These are phyloP conservation scores for Nakazawaea laoshanensis DNA, from an alignment of 805 yeast species.

Conservation along the genomic window DNA sequence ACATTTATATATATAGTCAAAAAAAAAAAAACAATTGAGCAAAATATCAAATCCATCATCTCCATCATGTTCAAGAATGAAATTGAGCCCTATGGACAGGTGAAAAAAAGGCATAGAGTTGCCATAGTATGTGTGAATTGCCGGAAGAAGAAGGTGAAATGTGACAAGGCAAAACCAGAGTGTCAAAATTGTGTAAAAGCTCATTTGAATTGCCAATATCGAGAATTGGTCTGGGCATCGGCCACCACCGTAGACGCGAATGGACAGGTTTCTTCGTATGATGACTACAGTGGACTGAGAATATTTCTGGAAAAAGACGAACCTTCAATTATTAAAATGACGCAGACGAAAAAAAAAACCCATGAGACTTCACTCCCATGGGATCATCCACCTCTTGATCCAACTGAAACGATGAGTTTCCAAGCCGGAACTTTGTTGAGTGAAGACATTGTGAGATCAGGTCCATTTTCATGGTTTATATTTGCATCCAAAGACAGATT, in stretches of 20 bases:
- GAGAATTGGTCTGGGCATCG: slow-evolving; percentile 9
- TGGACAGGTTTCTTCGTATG: slow-evolving; percentile 4
- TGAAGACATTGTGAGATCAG: slow-evolving; percentile 6
- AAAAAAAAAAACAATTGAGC: too few relatives aligned
- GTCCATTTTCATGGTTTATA: slow-evolving; percentile 9
- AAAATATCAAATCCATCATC: too few relatives aligned
- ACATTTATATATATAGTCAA: too few relatives aligned
- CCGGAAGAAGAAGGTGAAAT: slow-evolving; percentile 35
- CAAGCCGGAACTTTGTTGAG: slow-evolving; percentile 3
- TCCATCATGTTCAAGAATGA: too few relatives aligned
- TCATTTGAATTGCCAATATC: slow-evolving; percentile 5
- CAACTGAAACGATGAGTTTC: slow-evolving; percentile 5
- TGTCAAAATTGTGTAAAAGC: slow-evolving; percentile 8
- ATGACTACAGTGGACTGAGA: slow-evolving; percentile 6
- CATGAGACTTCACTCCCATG: not conserved
- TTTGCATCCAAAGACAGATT: slow-evolving; percentile 8
- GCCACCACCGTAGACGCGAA: slow-evolving; percentile 8
- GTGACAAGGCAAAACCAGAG: slow-evolving; percentile 36
- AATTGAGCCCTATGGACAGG: too few relatives aligned
- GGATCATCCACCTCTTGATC: slow-evolving; percentile 2
- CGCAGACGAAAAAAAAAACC: not conserved
- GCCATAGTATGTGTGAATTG: slow-evolving; percentile 38
- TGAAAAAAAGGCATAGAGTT: slow-evolving; percentile 29
- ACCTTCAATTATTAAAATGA: not conserved
- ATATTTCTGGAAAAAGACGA: not conserved